phyloP scores from a whole-genome alignment of 345 rosid genomes.

The Rhizophora mangle region DNA sequence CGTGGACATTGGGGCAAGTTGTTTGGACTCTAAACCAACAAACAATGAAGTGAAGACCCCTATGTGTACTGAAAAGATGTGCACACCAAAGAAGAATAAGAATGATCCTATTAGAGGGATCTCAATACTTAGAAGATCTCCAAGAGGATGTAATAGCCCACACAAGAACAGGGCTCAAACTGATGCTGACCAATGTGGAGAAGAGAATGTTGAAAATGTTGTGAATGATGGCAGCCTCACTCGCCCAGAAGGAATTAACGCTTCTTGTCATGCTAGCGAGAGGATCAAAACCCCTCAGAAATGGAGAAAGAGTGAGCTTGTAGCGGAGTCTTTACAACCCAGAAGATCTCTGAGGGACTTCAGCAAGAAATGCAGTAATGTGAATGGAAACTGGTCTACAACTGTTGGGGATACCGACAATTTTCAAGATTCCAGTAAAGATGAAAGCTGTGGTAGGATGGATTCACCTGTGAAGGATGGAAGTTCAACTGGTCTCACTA shows the following conservation, averaged over 20 bases:
- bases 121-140: slow-evolving; percentile 21
- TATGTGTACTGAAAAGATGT: slow-evolving; percentile 14
- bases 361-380: slow-evolving; percentile 22
- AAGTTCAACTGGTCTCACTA: slow-evolving; percentile 3
- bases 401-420: slow-evolving; percentile 10
- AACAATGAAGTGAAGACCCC: slow-evolving; percentile 19
- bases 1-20: slow-evolving; percentile 19
- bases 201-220: slow-evolving; percentile 8
- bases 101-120: slow-evolving; percentile 15
- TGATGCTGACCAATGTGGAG: slow-evolving; percentile 8
- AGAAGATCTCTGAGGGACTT: slow-evolving; percentile 44
- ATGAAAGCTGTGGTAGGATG: slow-evolving; percentile 24
- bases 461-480: slow-evolving; percentile 1
- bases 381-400: slow-evolving; percentile 9
- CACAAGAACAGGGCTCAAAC: slow-evolving; percentile 7
- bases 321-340: slow-evolving; percentile 27
- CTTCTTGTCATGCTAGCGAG: slow-evolving; percentile 27
- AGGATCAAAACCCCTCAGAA: slow-evolving; percentile 19
- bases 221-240: neutral
- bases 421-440: slow-evolving; percentile 22
- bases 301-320: slow-evolving; percentile 12
- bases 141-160: slow-evolving; percentile 12
- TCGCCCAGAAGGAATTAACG: slow-evolving; percentile 11
- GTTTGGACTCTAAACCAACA: slow-evolving; percentile 13
- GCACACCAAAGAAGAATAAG: slow-evolving; percentile 29